These are phyloP conservation scores for Pythium chondricola DNA, from an alignment of 352 stramenopile species.

Conservation along the genomic window DNA sequence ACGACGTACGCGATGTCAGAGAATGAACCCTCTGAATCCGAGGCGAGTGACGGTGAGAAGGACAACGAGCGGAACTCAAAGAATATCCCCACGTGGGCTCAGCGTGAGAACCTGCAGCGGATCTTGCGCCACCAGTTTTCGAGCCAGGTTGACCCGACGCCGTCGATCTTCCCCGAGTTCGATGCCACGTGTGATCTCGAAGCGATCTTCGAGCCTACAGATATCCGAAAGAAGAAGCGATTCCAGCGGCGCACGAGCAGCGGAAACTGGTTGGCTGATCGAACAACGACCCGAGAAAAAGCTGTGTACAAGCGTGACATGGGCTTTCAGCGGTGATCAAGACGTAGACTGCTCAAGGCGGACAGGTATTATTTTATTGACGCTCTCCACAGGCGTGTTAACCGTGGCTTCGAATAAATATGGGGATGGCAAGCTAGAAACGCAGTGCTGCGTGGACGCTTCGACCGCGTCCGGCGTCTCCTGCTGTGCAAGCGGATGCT, in stretches of 20 bases:
- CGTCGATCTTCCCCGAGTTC: constrained; percentile 78
- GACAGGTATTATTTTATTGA: constrained; percentile 23
- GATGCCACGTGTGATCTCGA: constrained; percentile 80
- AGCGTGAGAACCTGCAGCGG: constrained; percentile 67
- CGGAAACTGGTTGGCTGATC: constrained; percentile 81
- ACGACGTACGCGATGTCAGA: constrained; percentile 80
- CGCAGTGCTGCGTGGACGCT: constrained; percentile 19
- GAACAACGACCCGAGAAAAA: constrained; percentile 66
- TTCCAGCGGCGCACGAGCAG: constrained; percentile 78
- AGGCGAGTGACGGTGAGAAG: constrained; percentile 39
- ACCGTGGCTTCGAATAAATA: constrained; percentile 23
- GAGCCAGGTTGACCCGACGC: constrained; percentile 69
- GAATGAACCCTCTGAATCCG: constrained; percentile 50
- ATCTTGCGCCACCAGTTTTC: constrained; percentile 64
- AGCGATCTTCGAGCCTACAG: constrained; percentile 73
- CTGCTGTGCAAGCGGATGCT: neutral
- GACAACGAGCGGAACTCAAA: constrained; percentile 43
- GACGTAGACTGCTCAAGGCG: neutral
- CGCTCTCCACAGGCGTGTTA: constrained; percentile 5
- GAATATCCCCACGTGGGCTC: constrained; percentile 76
- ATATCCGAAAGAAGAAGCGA: constrained; percentile 69
- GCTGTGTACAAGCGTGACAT: constrained; percentile 81
- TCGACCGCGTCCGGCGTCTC: constrained; percentile 15
- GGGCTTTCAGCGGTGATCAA: constrained; percentile 50
- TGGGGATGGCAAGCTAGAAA: constrained; percentile 8